Evolutionary conservation across 371 early-diverging fungal genomes (phyloP).

Genomic region (Lichtheimia hyalospora): DNA sequence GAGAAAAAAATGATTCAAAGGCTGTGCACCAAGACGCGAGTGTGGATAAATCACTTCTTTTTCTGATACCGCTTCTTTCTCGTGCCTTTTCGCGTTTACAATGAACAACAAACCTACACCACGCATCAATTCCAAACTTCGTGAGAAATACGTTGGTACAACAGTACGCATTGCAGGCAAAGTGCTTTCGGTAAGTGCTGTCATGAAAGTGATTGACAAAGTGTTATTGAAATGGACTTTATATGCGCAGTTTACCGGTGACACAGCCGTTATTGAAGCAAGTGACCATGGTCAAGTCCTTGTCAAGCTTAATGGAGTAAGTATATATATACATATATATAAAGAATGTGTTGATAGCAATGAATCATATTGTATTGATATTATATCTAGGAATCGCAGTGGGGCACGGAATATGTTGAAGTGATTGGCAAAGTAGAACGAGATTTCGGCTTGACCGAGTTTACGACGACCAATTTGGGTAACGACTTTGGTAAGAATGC

Average conservation of each 20-base stretch:
- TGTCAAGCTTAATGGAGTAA: constrained; percentile 54
- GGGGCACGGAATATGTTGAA: constrained; percentile 44
- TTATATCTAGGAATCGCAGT: constrained; percentile 34
- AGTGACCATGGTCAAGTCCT: constrained; percentile 52
- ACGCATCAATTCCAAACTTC: constrained; percentile 58
- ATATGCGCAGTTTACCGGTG: constrained; percentile 46
- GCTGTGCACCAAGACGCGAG: not conserved
- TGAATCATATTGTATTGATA: not conserved
- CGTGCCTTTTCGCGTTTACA: not conserved
- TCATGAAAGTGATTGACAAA: not conserved
- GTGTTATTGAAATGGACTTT: no score
- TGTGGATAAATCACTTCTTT: not conserved
- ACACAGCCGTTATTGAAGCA: constrained; percentile 51
- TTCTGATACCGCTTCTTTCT: constrained; percentile 1
- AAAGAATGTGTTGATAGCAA: not conserved
- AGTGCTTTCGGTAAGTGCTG: constrained; percentile 48
- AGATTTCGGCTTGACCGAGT: constrained; percentile 42
- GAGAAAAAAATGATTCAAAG: not conserved
- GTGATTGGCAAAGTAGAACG: constrained; percentile 44
- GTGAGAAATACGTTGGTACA: constrained; percentile 52
- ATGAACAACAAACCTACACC: constrained; percentile 67
- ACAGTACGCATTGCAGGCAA: constrained; percentile 60
- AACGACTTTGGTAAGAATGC: constrained; percentile 29
- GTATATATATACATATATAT: constrained; percentile 13
- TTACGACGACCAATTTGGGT: constrained; percentile 40